phyloP scores from a whole-genome alignment of 805 yeast species.

The Cephaloascus albidus region DNA sequence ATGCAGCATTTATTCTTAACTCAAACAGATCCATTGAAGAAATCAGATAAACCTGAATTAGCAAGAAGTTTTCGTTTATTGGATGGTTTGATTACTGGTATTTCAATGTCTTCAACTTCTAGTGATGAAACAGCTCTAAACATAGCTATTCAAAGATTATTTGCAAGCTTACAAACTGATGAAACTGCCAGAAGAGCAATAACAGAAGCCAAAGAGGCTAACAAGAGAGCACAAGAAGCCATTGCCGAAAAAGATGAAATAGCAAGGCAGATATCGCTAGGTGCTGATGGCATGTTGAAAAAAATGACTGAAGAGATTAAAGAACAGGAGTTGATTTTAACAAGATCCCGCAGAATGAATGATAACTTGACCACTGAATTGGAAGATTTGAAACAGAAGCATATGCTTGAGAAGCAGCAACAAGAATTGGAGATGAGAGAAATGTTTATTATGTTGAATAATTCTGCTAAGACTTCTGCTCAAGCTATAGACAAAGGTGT shows the following conservation, averaged over 20 bases:
- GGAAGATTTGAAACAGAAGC: conserved; percentile 51
- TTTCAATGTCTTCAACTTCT: conserved; percentile 42
- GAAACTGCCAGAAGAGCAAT: conserved; percentile 74
- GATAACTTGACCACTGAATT: conserved; percentile 52
- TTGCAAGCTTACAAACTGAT: conserved; percentile 72
- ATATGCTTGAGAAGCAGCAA: conserved; percentile 58
- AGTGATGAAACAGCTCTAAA: conserved; percentile 59
- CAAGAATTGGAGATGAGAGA: conserved; percentile 74
- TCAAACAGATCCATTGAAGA: conserved; percentile 36
- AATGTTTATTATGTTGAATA: conserved; percentile 54
- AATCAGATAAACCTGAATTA: conserved; percentile 32
- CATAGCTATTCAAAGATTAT: conserved; percentile 64
- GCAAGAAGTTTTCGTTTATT: conserved; percentile 50
- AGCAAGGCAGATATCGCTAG: conserved; percentile 58
- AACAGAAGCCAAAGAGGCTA: conserved; percentile 43
- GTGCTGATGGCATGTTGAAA: conserved; percentile 66
- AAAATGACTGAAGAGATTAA: conserved; percentile 49
- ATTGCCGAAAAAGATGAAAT: conserved; percentile 52
- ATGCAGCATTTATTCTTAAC: conserved; percentile 57
- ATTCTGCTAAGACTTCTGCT: conserved; percentile 17
- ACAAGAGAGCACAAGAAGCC: conserved; percentile 43
- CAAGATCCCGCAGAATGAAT: conserved; percentile 51
- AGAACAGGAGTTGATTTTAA: conserved; percentile 52
- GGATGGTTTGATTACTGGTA: conserved; percentile 56
- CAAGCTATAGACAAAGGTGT: not conserved